These are phyloP conservation scores for Linnemannia zychae DNA, from an alignment of 192 early-diverging fungal species.

Conservation along the genomic window DNA sequence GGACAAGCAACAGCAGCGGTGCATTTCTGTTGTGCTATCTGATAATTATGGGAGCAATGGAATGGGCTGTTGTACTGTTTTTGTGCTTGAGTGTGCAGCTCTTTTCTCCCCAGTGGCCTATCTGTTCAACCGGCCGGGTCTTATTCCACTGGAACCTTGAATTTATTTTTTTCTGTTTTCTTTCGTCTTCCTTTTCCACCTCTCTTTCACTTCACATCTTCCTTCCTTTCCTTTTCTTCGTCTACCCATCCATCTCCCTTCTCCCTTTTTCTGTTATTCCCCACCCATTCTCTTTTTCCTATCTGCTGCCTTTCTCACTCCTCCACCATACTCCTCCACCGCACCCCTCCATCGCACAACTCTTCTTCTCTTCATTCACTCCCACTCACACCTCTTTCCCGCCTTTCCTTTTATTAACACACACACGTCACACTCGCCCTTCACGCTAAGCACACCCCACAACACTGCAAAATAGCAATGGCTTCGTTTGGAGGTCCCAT, in stretches of 20 bases:
- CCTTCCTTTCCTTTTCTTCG: background rate
- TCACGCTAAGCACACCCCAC: background rate
- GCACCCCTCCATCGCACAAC: background rate
- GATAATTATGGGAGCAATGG: too few relatives aligned
- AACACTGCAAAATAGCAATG: background rate
- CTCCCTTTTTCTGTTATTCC: background rate
- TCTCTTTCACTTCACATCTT: background rate
- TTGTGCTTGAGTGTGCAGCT: too few relatives aligned
- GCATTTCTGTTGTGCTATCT: too few relatives aligned
- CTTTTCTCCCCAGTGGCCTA: too few relatives aligned
- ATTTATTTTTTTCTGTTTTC: background rate
- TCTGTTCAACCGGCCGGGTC: too few relatives aligned
- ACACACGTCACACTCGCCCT: background rate
- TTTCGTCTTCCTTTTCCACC: background rate
- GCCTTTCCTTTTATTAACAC: background rate
- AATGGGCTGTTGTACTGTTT: too few relatives aligned
- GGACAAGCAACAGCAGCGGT: too few relatives aligned
- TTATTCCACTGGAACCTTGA: background rate
- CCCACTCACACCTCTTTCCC: background rate
- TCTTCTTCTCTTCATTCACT: background rate
- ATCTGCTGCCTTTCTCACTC: background rate
- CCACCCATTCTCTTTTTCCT: background rate
- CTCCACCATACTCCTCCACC: background rate
- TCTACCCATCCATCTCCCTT: background rate
- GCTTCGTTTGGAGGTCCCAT: slow-evolving; percentile 52